These are phyloP conservation scores for Euphorbia tirucalli DNA, from an alignment of 345 rosid species.

Conservation along the genomic window DNA sequence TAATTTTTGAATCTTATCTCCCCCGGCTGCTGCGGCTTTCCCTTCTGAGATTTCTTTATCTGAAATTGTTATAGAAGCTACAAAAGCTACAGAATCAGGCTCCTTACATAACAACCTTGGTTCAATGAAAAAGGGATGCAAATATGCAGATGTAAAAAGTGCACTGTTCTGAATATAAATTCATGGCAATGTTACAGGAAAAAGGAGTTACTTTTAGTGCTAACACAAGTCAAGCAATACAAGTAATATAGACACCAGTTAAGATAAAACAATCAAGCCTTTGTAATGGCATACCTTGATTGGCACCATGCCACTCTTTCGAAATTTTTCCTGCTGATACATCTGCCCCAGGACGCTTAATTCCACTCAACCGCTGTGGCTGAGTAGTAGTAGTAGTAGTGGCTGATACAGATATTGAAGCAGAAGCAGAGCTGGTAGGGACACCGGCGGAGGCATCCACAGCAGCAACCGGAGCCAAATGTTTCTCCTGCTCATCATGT, in stretches of 20 bases:
- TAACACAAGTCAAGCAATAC: background rate
- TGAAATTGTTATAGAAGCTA: too few species aligned
- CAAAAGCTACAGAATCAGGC: background rate
- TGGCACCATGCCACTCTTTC: background rate
- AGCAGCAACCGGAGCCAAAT: background rate
- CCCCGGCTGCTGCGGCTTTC: too few species aligned
- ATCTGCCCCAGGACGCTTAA: constrained; percentile 2
- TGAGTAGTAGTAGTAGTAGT: constrained; percentile 1
- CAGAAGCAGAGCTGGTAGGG: too few species aligned
- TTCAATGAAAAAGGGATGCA: background rate
- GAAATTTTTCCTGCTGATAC: background rate
- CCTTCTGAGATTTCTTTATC: too few species aligned
- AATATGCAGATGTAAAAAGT: background rate
- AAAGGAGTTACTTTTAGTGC: too few species aligned
- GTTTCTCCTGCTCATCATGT: background rate
- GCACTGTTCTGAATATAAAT: too few species aligned
- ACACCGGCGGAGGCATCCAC: background rate
- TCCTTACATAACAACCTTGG: background rate
- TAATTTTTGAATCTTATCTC: too few species aligned
- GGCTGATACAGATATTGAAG: background rate
- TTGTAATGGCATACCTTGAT: background rate
- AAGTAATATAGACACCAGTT: background rate
- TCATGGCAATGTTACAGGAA: too few species aligned
- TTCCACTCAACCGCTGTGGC: background rate
- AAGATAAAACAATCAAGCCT: background rate